Conservation (phyloP, 2,329 filamentous ascomycete genomes). For the Xylariales sp. region DNA sequence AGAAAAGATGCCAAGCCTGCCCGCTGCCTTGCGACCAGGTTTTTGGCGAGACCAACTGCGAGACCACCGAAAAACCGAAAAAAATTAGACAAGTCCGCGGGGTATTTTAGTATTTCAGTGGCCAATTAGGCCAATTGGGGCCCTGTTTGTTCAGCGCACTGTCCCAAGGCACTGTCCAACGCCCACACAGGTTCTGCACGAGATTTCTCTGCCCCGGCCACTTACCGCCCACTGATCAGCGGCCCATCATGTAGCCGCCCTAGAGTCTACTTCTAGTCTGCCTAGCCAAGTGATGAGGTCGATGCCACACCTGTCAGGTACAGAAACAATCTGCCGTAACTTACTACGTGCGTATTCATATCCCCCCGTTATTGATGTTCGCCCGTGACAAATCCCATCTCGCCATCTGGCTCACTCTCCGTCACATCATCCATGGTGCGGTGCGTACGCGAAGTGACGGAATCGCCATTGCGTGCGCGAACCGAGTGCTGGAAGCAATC, state of each 20-base stretch:
- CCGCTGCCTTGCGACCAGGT: slow-evolving; percentile 21
- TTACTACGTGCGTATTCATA: not conserved
- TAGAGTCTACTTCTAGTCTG: too few relatives aligned
- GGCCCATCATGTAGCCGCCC: too few relatives aligned
- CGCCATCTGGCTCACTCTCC: not conserved
- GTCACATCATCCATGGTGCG: slow-evolving; percentile 19
- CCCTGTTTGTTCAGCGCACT: not conserved
- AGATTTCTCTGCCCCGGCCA: too few relatives aligned
- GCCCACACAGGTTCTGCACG: too few relatives aligned
- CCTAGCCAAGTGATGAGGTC: slow-evolving; percentile 22
- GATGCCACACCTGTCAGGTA: slow-evolving; percentile 30
- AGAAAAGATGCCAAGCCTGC: slow-evolving; percentile 23
- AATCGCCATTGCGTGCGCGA: not conserved
- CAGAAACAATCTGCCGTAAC: slow-evolving; percentile 4
- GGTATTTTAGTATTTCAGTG: slow-evolving; percentile 12
- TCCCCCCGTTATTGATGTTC: not conserved
- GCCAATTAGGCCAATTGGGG: slow-evolving; percentile 1
- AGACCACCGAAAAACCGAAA: not conserved
- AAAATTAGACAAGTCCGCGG: slow-evolving; percentile 15
- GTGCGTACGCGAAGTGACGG: not conserved
- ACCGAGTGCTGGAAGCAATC: not conserved
- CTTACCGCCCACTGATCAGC: too few relatives aligned
- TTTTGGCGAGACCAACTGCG: too few relatives aligned
- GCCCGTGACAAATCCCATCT: slow-evolving; percentile 11
- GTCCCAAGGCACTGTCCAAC: not conserved